phyloP scores from a whole-genome alignment of 176 grass and related monocot genomes.

The Phyllostachys edulis region DNA sequence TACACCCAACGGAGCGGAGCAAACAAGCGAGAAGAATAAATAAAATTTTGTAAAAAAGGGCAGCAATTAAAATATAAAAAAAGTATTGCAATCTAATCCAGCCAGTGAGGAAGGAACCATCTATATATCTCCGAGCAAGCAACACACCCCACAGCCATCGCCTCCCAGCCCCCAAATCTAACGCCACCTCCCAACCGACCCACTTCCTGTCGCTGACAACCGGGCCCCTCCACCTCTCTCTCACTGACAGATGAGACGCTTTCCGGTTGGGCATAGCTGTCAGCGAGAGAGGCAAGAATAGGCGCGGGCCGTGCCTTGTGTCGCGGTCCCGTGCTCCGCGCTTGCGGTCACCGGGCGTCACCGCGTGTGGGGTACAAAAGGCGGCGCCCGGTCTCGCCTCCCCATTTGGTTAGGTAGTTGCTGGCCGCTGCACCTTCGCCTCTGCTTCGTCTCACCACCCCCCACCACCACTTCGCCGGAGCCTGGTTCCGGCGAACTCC shows the following conservation, averaged over 20 bases:
- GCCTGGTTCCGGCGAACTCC: constrained; percentile 39
- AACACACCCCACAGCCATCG: background rate
- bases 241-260: too few relatives aligned
- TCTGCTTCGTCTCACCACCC: constrained; percentile 38
- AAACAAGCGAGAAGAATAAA: background rate
- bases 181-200: background rate
- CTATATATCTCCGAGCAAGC: constrained; percentile 27
- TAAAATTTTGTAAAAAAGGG: background rate
- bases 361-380: background rate
- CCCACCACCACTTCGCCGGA: constrained; percentile 36
- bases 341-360: constrained; percentile 38
- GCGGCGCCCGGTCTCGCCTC: background rate
- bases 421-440: constrained; percentile 4
- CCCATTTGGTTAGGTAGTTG: constrained; percentile 20
- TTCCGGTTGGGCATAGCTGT: background rate
- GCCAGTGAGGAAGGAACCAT: background rate
- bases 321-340: constrained; percentile 50
- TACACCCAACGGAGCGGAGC: background rate
- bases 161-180: constrained; percentile 37
- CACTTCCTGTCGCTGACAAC: background rate
- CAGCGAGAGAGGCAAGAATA: background rate
- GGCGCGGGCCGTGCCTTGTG: background rate
- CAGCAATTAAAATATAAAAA: background rate
- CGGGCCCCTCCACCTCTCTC: too few relatives aligned
- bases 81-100: background rate